These are phyloP conservation scores for Daldinia childiae DNA, from an alignment of 495 filamentous ascomycete species.

Conservation along the genomic window DNA sequence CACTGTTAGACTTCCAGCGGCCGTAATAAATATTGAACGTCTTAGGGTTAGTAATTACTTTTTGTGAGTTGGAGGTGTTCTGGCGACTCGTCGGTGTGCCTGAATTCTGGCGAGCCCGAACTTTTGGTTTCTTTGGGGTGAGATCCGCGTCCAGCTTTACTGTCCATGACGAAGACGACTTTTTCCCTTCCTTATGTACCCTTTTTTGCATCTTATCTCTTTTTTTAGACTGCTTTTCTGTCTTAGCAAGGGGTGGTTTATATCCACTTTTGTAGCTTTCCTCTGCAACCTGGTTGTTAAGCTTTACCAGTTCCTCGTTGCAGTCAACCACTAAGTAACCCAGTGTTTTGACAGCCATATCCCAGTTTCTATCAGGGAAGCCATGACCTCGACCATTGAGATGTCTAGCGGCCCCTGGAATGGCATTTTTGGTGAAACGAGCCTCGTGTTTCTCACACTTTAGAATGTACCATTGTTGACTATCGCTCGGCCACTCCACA, in stretches of 20 bases:
- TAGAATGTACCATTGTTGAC: constrained; percentile 51
- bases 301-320: constrained; percentile 28
- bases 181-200: not conserved
- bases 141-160: not conserved
- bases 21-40: constrained; percentile 49
- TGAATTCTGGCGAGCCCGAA: not conserved
- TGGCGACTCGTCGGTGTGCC: not conserved
- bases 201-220: not conserved
- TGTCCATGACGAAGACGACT: not conserved
- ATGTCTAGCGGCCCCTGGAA: constrained; percentile 56
- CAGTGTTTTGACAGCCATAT: constrained; percentile 45
- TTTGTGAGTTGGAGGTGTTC: not conserved
- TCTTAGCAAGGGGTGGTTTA: constrained; percentile 44
- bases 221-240: constrained; percentile 9
- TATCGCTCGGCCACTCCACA: constrained; percentile 47
- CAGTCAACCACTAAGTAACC: constrained; percentile 52
- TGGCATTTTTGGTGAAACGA: constrained; percentile 53
- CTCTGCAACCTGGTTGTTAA: constrained; percentile 51
- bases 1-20: constrained; percentile 39
- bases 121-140: not conserved
- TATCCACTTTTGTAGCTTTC: constrained; percentile 46
- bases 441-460: constrained; percentile 55
- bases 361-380: constrained; percentile 46
- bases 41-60: constrained; percentile 36
- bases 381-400: constrained; percentile 50